Base-by-base conservation (phyloP, 2,329 filamentous ascomycete species). In the Phyllosticta citribraziliensis region DNA sequence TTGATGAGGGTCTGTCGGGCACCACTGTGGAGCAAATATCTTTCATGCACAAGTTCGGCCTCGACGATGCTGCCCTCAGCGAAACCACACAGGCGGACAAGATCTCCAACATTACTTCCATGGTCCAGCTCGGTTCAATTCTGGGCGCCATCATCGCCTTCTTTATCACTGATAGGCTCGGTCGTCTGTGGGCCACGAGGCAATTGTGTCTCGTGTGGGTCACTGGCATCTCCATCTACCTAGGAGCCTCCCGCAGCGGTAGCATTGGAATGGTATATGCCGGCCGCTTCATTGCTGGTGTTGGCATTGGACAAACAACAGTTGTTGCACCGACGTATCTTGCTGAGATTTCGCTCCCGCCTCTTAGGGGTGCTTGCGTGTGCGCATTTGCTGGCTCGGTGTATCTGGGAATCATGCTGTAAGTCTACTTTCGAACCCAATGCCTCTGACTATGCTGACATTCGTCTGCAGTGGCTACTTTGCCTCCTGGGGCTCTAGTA, bases 71-170 rank as follows among this genome's bases (percentile, higher is more conserved):
- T 0, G 56, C 47, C 22, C 70, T 70, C 58, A 70, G 66, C 40
- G 56, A 67, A 47, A 66, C 71, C 52, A 69, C 72, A 3, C 63
- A 66, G 11, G 73, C 73, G 2, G 69, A 75, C 40, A 66, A 72
- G 3, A 65, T 74, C 22, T 77, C 82, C 66, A 92, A 92, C 72
- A 87, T 92, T 60, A 87, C 88, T 1, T 83, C 87, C 55, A 92
- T 92, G 88, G 88, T 92, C 0, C 88, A 91, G 73, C 84, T 91
- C 67, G 88, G 88, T 24, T 88, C 84, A 24, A 87, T 92, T 30
- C 84, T 78, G 3, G 88, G 88, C 52, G 86, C 88, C 30, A 77
- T 89, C 33, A 79, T 87, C 65, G 80, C 80, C 4, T 82, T 80
- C 67, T 77, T 80, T 65, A 72, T 78, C 52, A 80, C 80, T 9